Evolutionary conservation across 1,284 basidiomycete genomes (phyloP), one percentile per base, ranked within the genome.

Genomic region (Mycena citricolor): DNA sequence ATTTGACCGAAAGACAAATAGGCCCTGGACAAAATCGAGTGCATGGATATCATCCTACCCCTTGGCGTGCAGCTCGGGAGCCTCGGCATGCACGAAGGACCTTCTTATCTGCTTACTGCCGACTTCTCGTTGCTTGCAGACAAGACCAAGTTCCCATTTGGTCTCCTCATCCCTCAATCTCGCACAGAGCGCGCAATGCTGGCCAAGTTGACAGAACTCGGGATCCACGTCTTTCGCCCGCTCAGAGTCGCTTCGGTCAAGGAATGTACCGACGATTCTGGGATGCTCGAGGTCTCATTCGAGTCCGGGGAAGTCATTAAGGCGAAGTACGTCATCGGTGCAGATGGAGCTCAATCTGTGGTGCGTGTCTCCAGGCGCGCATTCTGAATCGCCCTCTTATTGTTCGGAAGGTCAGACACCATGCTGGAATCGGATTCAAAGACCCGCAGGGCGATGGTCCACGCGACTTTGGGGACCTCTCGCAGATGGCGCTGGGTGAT

Each of bases 271-370:
- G 58, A 52, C 14, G 57, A 59, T 13, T 19, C 50, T 5, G 47
- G 52, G 3, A 49, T 61, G 34, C 43, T 73, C 2, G 64, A 74
- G 19, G 76, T 77, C 5, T 42, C 54, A 0, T 80, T 83, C 47
- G 76, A 79, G 22, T 67, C 70, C 25, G 77, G 77, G 1, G 64
- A 68, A 39, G 58, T 64, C 10, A 58, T 81, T 22, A 66, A 61
- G 1, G 63, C 77, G 8, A 66, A 64, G 20, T 77, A 76, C 52
- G 69, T 81, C 2, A 55, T 81, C 22, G 78, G 74, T 29, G 77
- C 79, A 10, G 78, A 82, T 57, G 79, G 80, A n/a, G 63, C 72
- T 13, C 66, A 60, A 39, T 82, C 80, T 2, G 58, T 62, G 13
- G 80, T 77, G 54, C 51, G 76, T 51, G 0, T 17, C 2, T 12